Base-by-base conservation (phyloP, 768 basidiomycete species). In the Cystobasidium tubakii region DNA sequence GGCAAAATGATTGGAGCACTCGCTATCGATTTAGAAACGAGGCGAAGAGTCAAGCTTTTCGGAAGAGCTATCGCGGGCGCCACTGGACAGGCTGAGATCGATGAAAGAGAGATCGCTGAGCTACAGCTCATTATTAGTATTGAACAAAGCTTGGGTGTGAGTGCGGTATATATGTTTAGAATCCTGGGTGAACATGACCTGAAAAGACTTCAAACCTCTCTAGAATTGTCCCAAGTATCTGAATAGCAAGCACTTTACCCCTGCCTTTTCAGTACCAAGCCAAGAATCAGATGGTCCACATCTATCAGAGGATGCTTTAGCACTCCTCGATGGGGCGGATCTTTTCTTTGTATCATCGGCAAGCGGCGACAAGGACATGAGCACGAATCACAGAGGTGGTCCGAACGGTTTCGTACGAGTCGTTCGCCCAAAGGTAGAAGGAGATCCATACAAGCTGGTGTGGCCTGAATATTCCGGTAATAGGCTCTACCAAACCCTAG, bases 211-310 rank as follows among this genome's bases (percentile, higher is more conserved):
- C n/a, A n/a, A n/a, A n/a, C n/a, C n/a, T n/a, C n/a, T n/a, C n/a
- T 25, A 55, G 50, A 76, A 76, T 66, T 76, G 75, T 44, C 75
- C 75, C 3, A 76, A 76, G 62, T 76, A 76, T 62, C 65, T 76
- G 23, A 69, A 62, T 31, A 70, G 46, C 66, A 74, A 57, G n/a
- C 29, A 71, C 9, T n/a, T 76, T 27, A 19, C 33, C 29, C 73
- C 75, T 6, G 27, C 39, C 13, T 54, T 66, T 15, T 31, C 64
- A 21, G 33, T 55, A 44, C 43, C 63, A 33, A 46, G 46, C n/a
- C 43, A 25, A n/a, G 54, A 62, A 21, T 46, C 69, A 33, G 17
- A 64, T 23, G 17, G 36, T 25, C 36, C 27, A 17, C 7, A 67
- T 13, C 23, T 67, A 36, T 25, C 66, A 25, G 66, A 67, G 19